These are phyloP conservation scores for Boeremia lycopersici DNA, from an alignment of 2,329 filamentous ascomycete species.

Conservation along the genomic window DNA sequence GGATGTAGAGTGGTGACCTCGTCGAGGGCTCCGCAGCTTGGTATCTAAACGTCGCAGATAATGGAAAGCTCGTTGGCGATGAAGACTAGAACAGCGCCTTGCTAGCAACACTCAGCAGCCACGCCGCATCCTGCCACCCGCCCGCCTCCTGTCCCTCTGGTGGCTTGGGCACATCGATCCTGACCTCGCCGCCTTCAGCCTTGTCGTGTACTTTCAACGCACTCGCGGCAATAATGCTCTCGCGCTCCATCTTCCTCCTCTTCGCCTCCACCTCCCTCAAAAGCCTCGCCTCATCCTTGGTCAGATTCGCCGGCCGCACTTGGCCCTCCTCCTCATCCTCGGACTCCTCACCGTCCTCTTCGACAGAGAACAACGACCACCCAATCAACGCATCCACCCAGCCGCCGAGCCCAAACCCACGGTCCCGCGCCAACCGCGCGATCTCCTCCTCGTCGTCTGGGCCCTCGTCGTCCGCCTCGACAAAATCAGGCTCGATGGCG, in stretches of 20 bases:
- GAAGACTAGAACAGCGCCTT: constrained; percentile 48
- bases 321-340: constrained; percentile 32
- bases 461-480: constrained; percentile 50
- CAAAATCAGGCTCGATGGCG: constrained; percentile 56
- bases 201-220: constrained; percentile 46
- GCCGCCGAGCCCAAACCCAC: constrained; percentile 61
- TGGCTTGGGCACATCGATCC: constrained; percentile 18
- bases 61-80: background rate
- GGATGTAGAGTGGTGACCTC: background rate
- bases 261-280: constrained; percentile 46
- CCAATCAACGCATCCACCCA: constrained; percentile 65
- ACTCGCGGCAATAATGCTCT: constrained; percentile 43
- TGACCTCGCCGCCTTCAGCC: constrained; percentile 19
- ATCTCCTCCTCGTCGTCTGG: constrained; percentile 60
- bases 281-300: constrained; percentile 47
- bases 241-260: constrained; percentile 44
- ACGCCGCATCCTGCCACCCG: constrained; percentile 64
- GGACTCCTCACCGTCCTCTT: constrained; percentile 54
- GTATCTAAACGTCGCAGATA: background rate
- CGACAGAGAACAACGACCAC: constrained; percentile 62
- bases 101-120: constrained; percentile 61
- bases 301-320: constrained; percentile 20
- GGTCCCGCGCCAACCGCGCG: constrained; percentile 56
- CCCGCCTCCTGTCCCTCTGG: constrained; percentile 43
- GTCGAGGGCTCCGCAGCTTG: too few relatives aligned